Percentiles rank a stretch among this genome's conserved stretches.
Evolutionary conservation across 257 asterid genomes (phyloP).

Genomic region (Leptodermis oblonga): DNA sequence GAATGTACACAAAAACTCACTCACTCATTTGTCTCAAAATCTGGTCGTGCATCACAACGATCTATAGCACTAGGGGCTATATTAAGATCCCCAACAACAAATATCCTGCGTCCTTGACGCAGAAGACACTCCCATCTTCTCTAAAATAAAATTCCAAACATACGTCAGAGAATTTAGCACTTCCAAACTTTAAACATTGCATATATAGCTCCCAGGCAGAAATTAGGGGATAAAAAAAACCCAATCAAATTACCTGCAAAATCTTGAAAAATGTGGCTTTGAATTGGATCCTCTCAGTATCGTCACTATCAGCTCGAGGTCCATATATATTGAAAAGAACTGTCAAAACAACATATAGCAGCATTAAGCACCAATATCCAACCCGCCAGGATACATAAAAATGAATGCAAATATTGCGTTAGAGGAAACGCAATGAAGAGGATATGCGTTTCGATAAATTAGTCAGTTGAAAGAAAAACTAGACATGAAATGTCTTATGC

Average conservation of each 20-base stretch:
- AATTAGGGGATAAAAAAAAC: not conserved
- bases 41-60: slow-evolving; percentile 89
- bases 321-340: slow-evolving; percentile 93
- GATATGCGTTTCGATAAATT: not conserved
- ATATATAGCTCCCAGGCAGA: not conserved
- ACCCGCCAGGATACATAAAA: not conserved
- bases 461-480: not conserved
- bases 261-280: slow-evolving; percentile 61
- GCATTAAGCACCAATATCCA: slow-evolving; percentile 13
- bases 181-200: slow-evolving; percentile 4
- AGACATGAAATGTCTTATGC: not conserved
- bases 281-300: slow-evolving; percentile 68
- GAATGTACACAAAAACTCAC: slow-evolving; percentile 14
- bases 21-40: slow-evolving; percentile 84
- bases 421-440: not conserved
- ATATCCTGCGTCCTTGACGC: slow-evolving; percentile 56
- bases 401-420: not conserved
- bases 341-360: slow-evolving; percentile 30
- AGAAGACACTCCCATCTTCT: slow-evolving; percentile 85
- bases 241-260: slow-evolving; percentile 56
- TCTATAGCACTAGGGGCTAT: slow-evolving; percentile 82
- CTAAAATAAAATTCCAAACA: slow-evolving; percentile 47
- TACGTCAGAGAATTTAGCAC: slow-evolving; percentile 28
- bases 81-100: slow-evolving; percentile 94
- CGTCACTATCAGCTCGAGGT: slow-evolving; percentile 81